Evolutionary conservation across 2,329 filamentous ascomycete species (phyloP), one percentile per base, ranked within the genome.

Genomic region (Alternaria triticimaculans): DNA sequence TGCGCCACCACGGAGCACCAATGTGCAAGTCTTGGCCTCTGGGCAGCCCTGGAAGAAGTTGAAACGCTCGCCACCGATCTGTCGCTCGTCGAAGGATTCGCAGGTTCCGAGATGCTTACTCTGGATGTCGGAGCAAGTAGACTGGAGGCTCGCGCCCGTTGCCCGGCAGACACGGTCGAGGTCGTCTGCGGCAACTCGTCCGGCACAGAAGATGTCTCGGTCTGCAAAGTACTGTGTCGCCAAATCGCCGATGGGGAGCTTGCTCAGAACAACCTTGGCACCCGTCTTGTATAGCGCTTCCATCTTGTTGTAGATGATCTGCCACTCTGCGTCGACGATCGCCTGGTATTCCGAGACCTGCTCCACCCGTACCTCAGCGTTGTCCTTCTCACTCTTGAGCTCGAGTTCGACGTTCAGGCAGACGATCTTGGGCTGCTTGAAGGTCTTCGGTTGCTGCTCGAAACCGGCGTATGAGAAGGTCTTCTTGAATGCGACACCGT

Each of bases 301-400:
- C 80, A 99, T 92, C 87, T 99, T 99, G 86, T 97, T 95, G 89
- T 91, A 98, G 82, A 99, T 99, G 79, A 99, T 99, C 83, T 97
- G 94, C 96, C 96, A 99, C 83, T 99, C 96, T 28, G 96, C 96
- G 78, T 99, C 96, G 79, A 99, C 96, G 73, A 99, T 97, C 67
- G 96, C 96, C 84, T 99, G 96, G 85, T 99, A 99, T 84, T 99
- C 96, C 20, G 95, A 97, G 56, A 99, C 96, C 82, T 98, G 94
- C 83, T 98, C 96, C 62, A 99, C 94, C 63, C 96, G 91, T 68
- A 99, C 94, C 85, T 99, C 96, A 63, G 96, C 96, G 77, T 99
- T 99, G 84, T 99, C 96, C 87, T 97, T 99, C 82, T 99, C 96
- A 66, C 93, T 95, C 89, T 99, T 99, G 73, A 99, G 87, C 84